Percentiles rank a stretch among this genome's conserved stretches.
phyloP scores from a whole-genome alignment of 306 rosid species.

The Styphnolobium japonicum region DNA sequence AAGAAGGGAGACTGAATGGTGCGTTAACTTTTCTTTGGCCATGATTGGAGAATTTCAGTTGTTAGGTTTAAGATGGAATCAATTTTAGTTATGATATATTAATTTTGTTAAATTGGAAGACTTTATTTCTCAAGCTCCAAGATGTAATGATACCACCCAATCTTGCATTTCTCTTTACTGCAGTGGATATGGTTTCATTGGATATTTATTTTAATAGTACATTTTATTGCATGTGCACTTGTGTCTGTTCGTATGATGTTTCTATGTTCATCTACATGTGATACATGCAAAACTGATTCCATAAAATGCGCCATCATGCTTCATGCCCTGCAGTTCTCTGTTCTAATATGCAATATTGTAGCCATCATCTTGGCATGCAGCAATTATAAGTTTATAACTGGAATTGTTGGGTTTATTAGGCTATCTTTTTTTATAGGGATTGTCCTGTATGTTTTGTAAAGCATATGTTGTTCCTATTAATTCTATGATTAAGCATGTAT shows the following conservation, averaged over 20 bases:
- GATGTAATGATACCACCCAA: background rate
- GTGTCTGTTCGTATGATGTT: too few relatives aligned
- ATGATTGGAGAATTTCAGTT: conserved; percentile 14
- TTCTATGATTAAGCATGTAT: background rate
- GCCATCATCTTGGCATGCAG: background rate
- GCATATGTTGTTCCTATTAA: too few relatives aligned
- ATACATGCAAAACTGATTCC: background rate
- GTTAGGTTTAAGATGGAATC: conserved; percentile 10
- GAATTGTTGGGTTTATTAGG: background rate
- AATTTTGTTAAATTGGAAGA: conserved; percentile 23
- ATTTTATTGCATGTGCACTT: background rate
- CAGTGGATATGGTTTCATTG: background rate
- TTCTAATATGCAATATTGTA: too few relatives aligned
- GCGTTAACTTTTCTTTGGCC: background rate
- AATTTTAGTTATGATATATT: conserved; percentile 14
- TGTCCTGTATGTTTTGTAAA: too few relatives aligned
- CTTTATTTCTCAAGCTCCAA: background rate
- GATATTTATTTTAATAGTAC: background rate
- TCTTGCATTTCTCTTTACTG: background rate
- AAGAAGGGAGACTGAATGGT: conserved; percentile 47
- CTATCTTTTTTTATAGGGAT: too few relatives aligned
- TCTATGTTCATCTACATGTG: background rate
- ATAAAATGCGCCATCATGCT: background rate
- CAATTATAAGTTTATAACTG: background rate
- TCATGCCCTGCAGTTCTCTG: background rate